Evolutionary conservation across 1,284 basidiomycete genomes (phyloP), one percentile per base, ranked within the genome.

Genomic region (Cutaneotrichosporon cyanovorans): DNA sequence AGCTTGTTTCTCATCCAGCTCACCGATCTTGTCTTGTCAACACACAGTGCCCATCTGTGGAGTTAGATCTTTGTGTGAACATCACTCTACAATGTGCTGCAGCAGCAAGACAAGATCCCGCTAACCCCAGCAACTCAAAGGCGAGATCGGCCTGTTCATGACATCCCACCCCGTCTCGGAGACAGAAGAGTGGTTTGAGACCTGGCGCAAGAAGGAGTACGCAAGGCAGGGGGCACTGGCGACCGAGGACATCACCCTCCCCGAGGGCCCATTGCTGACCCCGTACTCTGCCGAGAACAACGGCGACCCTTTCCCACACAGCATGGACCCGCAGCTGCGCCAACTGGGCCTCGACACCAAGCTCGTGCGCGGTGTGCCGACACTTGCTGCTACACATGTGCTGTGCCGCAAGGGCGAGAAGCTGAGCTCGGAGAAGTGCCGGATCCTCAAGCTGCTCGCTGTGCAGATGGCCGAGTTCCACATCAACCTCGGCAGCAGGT

Each of bases 271-370:
- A 4, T 66, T 77, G 32, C 63, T 75, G 37, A 73, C 75, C 12
- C 68, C 66, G 32, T 70, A 68, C 57, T 81, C 63, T 12, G 80
- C 83, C 57, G 82, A 83, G 2, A 80, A 84, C 25, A 82, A 87
- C 59, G 74, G 71, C 32, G 77, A 77, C 50, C 84, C 90, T 1
- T 91, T 97, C 68, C 89, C 93, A 22, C 91, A 96, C 71, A 90
- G 88, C 59, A 87, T 97, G 74, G 93, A 99, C 61, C 90, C 93
- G 18, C 92, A 97, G 66, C 77, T 99, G 45, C 82, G 93, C 47
- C 85, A 86, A 66, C 79, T 97, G 23, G 95, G 95, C 11, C 75
- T 99, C 44, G 78, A 82, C 37, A 97, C 93, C 16, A 79, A 77
- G 45, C 80, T 99, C 74, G 80, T 84, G 55, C 80, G 80, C 56